These are phyloP conservation scores for Lotmaria passim DNA, from an alignment of 208 protist species.

Conservation along the genomic window DNA sequence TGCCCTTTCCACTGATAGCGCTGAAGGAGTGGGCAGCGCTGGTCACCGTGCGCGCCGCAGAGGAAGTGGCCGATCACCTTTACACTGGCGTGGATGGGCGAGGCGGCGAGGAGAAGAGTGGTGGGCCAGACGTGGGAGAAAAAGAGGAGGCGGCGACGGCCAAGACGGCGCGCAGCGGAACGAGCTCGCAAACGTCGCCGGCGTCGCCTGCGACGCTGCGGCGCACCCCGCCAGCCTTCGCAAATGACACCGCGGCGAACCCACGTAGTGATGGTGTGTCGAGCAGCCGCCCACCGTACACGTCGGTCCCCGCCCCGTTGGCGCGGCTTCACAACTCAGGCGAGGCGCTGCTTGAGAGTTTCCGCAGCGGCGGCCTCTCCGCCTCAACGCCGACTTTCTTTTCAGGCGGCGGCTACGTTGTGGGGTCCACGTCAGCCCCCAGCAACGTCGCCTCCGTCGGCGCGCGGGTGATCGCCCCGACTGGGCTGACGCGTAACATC, in stretches of 20 bases:
- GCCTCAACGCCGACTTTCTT: slow-evolving; percentile 1
- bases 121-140: background rate
- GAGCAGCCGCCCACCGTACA: background rate
- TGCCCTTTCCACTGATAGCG: slow-evolving; percentile 50
- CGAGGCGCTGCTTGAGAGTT: slow-evolving; percentile 12
- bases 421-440: background rate
- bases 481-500: slow-evolving; percentile 16
- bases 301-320: background rate
- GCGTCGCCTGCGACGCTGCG: background rate
- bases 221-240: background rate
- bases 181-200: background rate
- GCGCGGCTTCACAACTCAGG: background rate
- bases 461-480: background rate
- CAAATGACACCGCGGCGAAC: background rate
- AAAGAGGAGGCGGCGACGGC: background rate
- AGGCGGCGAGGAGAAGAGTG: background rate
- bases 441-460: background rate
- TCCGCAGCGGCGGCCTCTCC: slow-evolving; percentile 20
- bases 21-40: slow-evolving; percentile 62
- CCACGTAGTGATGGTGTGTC: background rate
- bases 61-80: slow-evolving; percentile 21
- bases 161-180: background rate
- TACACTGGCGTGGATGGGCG: background rate
- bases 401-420: background rate
- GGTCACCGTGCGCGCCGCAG: slow-evolving; percentile 30